Evolutionary conservation across 116 monocot species (phyloP).

Genomic region (Zostera marina): DNA sequence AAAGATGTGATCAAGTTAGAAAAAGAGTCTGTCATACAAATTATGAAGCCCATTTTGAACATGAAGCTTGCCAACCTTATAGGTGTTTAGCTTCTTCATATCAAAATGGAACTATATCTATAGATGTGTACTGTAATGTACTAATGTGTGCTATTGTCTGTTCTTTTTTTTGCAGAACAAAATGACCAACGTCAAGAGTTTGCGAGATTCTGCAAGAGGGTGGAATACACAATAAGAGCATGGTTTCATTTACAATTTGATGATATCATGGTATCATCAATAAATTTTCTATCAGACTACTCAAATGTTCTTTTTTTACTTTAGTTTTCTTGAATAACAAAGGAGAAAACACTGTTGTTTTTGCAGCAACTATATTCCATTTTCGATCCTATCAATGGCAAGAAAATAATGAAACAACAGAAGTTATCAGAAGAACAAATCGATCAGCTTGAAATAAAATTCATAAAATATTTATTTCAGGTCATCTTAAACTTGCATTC

Average conservation of each 20-base stretch:
- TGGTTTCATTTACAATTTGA: constrained; percentile 92
- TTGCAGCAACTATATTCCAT: constrained; percentile 73
- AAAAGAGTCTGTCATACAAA: constrained; percentile 41
- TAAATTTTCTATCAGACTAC: not conserved
- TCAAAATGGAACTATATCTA: not conserved
- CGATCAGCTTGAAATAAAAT: too few relatives aligned
- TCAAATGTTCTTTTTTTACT: too few relatives aligned
- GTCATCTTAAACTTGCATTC: too few relatives aligned
- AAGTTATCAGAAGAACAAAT: too few relatives aligned
- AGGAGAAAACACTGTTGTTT: not conserved
- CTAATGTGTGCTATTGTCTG: not conserved
- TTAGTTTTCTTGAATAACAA: too few relatives aligned
- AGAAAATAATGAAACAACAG: not conserved
- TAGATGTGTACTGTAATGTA: not conserved
- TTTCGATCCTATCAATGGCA: constrained; percentile 73
- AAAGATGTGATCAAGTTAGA: constrained; percentile 50
- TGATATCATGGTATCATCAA: constrained; percentile 57
- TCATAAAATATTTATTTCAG: too few relatives aligned
- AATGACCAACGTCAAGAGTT: constrained; percentile 56
- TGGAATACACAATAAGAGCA: constrained; percentile 90
- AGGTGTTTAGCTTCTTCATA: constrained; percentile 8
- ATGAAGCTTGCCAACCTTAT: constrained; percentile 37
- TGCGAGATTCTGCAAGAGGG: constrained; percentile 82
- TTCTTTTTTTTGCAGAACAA: constrained; percentile 26
- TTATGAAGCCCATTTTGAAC: constrained; percentile 52